Base-by-base conservation (phyloP, 192 early-diverging fungal genomes). In the Paraglomus occultum region DNA sequence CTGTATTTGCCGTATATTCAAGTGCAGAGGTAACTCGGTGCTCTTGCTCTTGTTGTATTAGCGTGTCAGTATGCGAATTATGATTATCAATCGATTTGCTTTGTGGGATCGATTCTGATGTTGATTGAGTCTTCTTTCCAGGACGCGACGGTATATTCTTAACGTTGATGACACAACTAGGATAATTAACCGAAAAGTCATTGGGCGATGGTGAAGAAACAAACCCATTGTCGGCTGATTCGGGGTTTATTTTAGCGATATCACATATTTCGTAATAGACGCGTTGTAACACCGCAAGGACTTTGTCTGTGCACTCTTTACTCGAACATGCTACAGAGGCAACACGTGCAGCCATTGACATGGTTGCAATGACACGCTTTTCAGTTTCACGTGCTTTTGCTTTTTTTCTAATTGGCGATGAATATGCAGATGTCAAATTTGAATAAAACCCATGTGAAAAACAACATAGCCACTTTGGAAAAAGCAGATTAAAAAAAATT, bases 291-390 rank as follows among this genome's bases (percentile, higher is more conserved):
- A 50, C 47, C 15, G 7, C 15, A 20, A 50, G 44, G 50, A 64
- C 63, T 50, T 64, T 50, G 17, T 64, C 22, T 4, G 77, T 59
- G 66, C 73, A 76, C 53, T 76, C 74, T 44, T 78, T 67, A 46
- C 71, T 73, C 6, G 74, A 74, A 64, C 74, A 74, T 5, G 72
- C 76, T 7, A 80, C 57, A 45, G 76, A 60, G 43, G 78, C 79
- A 10, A 86, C 67, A 14, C 77, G 77, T 6, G 84, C 79, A 15
- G 84, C 82, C 4, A 79, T 48, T 7, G 75, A 54, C 60, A 82
- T 79, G 11, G 78, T 74, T 9, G 73, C 70, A 45, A 71, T 72
- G 11, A 83, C 79, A 5, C 82, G 73, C 10, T 57, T 76, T 18
- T 79, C 79, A 7, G 81, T 79, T 46, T 79, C 77, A 23, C 79